phyloP scores from a whole-genome alignment of 768 basidiomycete genomes.

The Podaxis carcinomalis region DNA sequence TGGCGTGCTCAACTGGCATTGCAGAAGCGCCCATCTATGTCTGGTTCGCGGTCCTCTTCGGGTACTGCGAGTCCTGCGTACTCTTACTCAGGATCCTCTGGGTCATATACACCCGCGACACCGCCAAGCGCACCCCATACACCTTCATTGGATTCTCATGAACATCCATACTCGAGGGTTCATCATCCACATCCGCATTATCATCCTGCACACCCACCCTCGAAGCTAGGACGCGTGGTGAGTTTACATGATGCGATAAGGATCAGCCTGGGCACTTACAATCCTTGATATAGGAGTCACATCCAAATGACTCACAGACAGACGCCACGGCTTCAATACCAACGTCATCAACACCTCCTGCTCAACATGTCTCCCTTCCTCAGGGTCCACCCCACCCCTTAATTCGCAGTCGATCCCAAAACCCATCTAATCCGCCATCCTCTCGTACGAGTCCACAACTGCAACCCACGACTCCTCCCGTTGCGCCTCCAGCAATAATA shows the following conservation, averaged over 20 bases:
- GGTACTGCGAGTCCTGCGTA: conserved; percentile 47
- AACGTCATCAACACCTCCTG: background rate
- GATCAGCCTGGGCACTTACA: background rate
- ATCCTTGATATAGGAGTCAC: conserved; percentile 7
- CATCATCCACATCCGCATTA: conserved; percentile 19
- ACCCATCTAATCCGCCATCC: background rate
- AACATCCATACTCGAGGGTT: conserved; percentile 25
- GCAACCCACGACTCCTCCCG: background rate
- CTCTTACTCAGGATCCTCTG: conserved; percentile 27
- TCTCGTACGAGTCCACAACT: conserved; percentile 4
- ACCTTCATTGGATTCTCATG: conserved; percentile 18
- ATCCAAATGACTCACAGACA: conserved; percentile 9
- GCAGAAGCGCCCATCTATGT: conserved; percentile 48
- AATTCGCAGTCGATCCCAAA: conserved; percentile 5
- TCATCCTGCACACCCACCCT: conserved; percentile 27
- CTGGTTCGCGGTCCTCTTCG: conserved; percentile 41
- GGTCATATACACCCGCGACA: conserved; percentile 25
- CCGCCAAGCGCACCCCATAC: conserved; percentile 21
- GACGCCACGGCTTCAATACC: background rate
- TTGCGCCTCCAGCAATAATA: background rate
- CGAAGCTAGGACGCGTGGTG: conserved; percentile 31
- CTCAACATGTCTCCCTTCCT: background rate
- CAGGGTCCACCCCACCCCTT: background rate
- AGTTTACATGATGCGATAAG: conserved; percentile 15
- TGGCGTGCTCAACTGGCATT: conserved; percentile 12